phyloP scores from a whole-genome alignment of 2,329 filamentous ascomycete species.

The Phaeosphaeriaceae sp. region DNA sequence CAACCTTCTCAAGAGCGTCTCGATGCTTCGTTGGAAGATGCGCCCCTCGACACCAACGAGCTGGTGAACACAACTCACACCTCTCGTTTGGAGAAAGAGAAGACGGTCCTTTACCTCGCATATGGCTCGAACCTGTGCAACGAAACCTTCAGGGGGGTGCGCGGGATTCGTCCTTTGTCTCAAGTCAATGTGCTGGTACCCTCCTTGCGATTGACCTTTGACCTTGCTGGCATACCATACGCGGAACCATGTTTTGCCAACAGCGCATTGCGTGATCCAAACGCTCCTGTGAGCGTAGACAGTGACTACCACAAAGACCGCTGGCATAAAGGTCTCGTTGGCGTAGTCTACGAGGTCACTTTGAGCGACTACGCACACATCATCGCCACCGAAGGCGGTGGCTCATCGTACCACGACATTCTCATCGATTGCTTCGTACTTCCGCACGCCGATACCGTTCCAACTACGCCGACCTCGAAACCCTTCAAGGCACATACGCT shows the following conservation, averaged over 20 bases:
- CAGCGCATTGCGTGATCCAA: conserved; percentile 64
- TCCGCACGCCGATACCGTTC: conserved; percentile 65
- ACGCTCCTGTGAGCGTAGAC: conserved; percentile 14
- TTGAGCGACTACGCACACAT: conserved; percentile 82
- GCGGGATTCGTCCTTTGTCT: conserved; percentile 82
- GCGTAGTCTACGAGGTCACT: conserved; percentile 95
- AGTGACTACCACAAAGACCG: conserved; percentile 61
- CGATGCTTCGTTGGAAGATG: conserved; percentile 41
- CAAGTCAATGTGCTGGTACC: conserved; percentile 84
- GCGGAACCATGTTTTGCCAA: conserved; percentile 92
- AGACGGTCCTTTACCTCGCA: conserved; percentile 60
- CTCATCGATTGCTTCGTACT: conserved; percentile 79
- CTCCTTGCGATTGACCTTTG: conserved; percentile 79
- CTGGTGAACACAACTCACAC: conserved; percentile 21
- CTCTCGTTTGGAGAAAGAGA: conserved; percentile 36
- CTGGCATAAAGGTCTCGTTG: conserved; percentile 86
- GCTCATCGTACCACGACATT: conserved; percentile 83
- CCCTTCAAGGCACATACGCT: conserved; percentile 88
- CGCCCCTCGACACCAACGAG: conserved; percentile 26
- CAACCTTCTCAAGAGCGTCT: conserved; percentile 38
- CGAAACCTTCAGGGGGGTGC: conserved; percentile 78
- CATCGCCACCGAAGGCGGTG: conserved; percentile 89
- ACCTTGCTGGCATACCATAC: conserved; percentile 86
- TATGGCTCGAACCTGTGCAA: conserved; percentile 91
- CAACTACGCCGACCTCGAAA: conserved; percentile 66